Evolutionary conservation across 306 rosid genomes (phyloP).

Genomic region (Prunus mira): DNA sequence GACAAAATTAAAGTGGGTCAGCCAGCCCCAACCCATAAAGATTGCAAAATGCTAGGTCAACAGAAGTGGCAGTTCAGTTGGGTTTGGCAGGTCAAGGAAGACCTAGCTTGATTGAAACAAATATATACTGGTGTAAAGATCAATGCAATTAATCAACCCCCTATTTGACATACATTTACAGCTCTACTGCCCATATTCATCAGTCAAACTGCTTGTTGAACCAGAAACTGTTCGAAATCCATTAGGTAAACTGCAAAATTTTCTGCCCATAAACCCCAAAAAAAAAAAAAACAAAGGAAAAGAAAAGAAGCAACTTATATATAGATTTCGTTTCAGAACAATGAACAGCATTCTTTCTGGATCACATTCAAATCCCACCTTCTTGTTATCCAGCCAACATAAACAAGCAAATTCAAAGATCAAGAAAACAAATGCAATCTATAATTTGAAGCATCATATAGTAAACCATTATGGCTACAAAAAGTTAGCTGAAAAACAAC

Average conservation of each 20-base stretch:
- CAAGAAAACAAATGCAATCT: not conserved
- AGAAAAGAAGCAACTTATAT: not conserved
- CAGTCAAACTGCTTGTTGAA: not conserved
- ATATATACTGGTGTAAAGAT: not conserved
- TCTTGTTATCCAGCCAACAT: not conserved
- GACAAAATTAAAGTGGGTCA: conserved; percentile 19
- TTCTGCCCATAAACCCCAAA: not conserved
- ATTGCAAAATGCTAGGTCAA: conserved; percentile 21
- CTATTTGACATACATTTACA: not conserved
- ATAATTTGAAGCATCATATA: not conserved
- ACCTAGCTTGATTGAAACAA: not conserved
- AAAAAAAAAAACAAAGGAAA: not conserved
- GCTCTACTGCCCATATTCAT: not conserved
- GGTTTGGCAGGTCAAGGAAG: conserved; percentile 5
- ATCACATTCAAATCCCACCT: not conserved
- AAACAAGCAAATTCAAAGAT: not conserved
- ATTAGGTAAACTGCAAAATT: not conserved
- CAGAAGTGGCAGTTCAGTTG: conserved; percentile 16
- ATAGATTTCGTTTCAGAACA: not conserved
- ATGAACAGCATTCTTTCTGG: not conserved
- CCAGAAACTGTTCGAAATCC: not conserved
- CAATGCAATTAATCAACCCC: not conserved
- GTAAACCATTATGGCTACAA: not conserved
- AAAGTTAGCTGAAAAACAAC: not conserved
- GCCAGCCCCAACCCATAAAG: conserved; percentile 6